phyloP scores from a whole-genome alignment of 164 flowering plant genomes.

The Sextonia rubra region DNA sequence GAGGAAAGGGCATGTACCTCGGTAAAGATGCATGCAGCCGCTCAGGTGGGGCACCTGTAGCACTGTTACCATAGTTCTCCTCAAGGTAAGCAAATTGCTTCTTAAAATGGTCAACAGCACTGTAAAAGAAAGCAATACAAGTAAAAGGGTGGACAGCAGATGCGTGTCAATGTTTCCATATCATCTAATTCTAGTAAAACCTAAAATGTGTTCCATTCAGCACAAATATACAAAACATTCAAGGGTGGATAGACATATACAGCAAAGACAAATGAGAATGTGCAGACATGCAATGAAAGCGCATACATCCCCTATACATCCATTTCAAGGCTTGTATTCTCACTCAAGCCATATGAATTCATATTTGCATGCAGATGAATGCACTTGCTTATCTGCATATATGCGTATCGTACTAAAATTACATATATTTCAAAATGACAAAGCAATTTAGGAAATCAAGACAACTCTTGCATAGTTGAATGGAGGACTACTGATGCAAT shows the following conservation, averaged over 20 bases:
- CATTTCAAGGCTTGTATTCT: not conserved
- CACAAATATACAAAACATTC: not conserved
- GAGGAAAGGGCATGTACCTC: constrained; percentile 42
- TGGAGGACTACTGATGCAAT: not conserved
- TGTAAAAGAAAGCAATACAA: constrained; percentile 24
- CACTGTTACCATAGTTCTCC: constrained; percentile 88
- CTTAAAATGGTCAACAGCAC: constrained; percentile 99
- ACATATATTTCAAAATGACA: not conserved
- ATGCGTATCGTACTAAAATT: not conserved
- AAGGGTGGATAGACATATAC: not conserved
- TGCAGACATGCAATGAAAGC: not conserved
- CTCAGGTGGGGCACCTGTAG: constrained; percentile 70
- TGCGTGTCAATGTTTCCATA: not conserved
- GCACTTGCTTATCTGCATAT: not conserved
- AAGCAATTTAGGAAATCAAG: not conserved
- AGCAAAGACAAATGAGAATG: not conserved
- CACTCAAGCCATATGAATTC: not conserved
- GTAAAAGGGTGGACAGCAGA: not conserved
- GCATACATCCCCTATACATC: not conserved
- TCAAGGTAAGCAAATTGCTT: constrained; percentile 96
- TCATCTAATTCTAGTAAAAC: not conserved
- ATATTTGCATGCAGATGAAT: not conserved
- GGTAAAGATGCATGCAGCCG: constrained; percentile 97
- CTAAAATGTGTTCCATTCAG: not conserved
- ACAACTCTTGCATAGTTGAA: not conserved